A percentile compares a stretch with the other conserved stretches of the same genome.
Evolutionary conservation across 441 rosid genomes (phyloP).

Genomic region (Aquilaria agallochum): DNA sequence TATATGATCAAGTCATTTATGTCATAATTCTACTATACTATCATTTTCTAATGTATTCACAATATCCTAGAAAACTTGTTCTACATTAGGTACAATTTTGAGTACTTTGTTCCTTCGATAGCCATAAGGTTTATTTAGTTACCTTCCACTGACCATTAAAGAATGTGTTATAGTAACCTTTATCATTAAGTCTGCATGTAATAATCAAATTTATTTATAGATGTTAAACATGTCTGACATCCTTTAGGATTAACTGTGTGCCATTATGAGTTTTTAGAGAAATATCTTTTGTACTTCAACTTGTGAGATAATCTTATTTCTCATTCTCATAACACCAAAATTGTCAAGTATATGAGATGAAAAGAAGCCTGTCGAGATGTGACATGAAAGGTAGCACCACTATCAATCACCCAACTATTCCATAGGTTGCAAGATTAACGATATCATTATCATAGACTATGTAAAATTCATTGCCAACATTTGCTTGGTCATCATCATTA

Average conservation of each 20-base stretch:
- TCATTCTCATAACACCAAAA: too few relatives aligned
- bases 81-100: neutral
- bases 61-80: neutral
- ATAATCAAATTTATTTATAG: neutral
- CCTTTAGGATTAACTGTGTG: neutral
- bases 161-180: neutral
- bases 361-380: too few relatives aligned
- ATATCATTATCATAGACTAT: too few relatives aligned
- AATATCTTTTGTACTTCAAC: neutral
- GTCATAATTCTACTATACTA: too few relatives aligned
- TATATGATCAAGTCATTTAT: too few relatives aligned
- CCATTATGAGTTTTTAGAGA: neutral
- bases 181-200: neutral
- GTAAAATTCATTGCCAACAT: too few relatives aligned
- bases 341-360: too few relatives aligned
- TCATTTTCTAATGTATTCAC: neutral
- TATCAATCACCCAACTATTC: too few relatives aligned
- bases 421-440: too few relatives aligned
- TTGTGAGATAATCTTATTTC: too few relatives aligned
- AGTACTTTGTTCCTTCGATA: neutral
- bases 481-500: too few relatives aligned
- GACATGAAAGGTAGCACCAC: too few relatives aligned
- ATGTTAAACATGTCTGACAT: neutral
- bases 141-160: neutral
- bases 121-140: neutral